Evolutionary conservation across 371 early-diverging fungal genomes (phyloP).

Genomic region (Mortierella sp.): DNA sequence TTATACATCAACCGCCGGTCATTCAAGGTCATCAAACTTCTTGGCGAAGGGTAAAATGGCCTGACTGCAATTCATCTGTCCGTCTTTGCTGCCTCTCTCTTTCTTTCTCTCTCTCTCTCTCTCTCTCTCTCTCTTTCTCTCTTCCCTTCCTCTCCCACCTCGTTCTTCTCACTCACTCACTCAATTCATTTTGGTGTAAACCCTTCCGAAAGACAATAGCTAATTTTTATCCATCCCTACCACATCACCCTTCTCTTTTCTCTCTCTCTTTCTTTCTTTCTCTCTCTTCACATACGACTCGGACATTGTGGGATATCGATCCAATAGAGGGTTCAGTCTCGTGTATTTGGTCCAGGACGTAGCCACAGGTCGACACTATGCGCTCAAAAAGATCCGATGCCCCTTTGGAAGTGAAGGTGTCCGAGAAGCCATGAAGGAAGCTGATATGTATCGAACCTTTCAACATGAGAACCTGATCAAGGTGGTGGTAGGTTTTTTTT

Average conservation of each 20-base stretch:
- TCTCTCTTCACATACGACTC: constrained; percentile 1
- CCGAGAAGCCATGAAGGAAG: constrained; percentile 72
- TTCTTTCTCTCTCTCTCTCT: not conserved
- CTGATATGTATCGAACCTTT: constrained; percentile 71
- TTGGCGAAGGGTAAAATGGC: constrained; percentile 76
- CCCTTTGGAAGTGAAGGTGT: constrained; percentile 67
- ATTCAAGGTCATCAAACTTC: constrained; percentile 68
- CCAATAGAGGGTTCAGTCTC: constrained; percentile 80
- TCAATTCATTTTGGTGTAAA: no score
- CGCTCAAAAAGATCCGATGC: constrained; percentile 78
- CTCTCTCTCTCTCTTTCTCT: not conserved
- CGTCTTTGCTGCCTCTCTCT: not conserved
- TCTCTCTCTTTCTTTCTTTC: not conserved
- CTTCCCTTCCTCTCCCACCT: not conserved
- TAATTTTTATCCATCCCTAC: no score
- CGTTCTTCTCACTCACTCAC: no score
- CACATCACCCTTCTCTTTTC: no score
- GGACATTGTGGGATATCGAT: not conserved
- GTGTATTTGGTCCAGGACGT: constrained; percentile 78
- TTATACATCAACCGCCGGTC: constrained; percentile 66
- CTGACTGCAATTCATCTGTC: no score
- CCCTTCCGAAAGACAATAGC: no score
- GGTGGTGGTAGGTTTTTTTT: constrained; percentile 63
- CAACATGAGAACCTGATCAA: constrained; percentile 76
- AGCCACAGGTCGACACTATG: constrained; percentile 62